Evolutionary conservation across 2,329 filamentous ascomycete genomes (phyloP).

Genomic region (Apiospora rasikravindrae): DNA sequence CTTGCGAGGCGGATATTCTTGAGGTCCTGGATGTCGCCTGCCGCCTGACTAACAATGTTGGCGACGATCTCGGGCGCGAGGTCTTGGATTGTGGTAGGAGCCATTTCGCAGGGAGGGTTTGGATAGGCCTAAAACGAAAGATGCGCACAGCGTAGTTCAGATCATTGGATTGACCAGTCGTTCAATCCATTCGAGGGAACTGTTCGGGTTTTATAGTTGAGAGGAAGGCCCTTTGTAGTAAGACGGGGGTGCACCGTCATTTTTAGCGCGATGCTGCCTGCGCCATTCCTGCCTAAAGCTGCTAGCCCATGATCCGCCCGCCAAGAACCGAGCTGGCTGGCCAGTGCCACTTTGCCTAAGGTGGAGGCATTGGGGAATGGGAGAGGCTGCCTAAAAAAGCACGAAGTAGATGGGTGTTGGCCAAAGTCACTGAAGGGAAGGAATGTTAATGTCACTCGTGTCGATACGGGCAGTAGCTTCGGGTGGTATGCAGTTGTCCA

Average conservation of each 20-base stretch:
- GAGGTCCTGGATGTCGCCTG: neutral
- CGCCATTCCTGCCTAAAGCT: neutral
- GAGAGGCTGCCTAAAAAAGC: too few relatives aligned
- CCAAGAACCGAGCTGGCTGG: neutral
- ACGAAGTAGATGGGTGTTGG: too few relatives aligned
- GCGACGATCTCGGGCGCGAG: neutral
- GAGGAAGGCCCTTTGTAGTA: neutral
- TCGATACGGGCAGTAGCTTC: neutral
- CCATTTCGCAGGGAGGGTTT: neutral
- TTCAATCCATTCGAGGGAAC: neutral
- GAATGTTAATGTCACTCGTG: neutral
- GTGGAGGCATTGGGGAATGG: neutral
- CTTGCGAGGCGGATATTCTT: neutral
- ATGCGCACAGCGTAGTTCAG: too few relatives aligned
- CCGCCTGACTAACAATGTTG: neutral
- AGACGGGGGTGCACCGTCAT: neutral
- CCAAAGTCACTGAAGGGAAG: too few relatives aligned
- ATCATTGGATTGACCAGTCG: neutral
- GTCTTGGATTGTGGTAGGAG: neutral
- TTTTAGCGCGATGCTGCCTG: neutral
- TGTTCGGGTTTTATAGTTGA: neutral
- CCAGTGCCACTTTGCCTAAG: neutral
- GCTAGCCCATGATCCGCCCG: neutral
- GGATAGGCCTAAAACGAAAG: neutral
- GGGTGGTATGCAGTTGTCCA: neutral